Evolutionary conservation across 2,329 filamentous ascomycete genomes (phyloP), one percentile per base, ranked within the genome.

Genomic region (Cladosporium sphaerospermum): DNA sequence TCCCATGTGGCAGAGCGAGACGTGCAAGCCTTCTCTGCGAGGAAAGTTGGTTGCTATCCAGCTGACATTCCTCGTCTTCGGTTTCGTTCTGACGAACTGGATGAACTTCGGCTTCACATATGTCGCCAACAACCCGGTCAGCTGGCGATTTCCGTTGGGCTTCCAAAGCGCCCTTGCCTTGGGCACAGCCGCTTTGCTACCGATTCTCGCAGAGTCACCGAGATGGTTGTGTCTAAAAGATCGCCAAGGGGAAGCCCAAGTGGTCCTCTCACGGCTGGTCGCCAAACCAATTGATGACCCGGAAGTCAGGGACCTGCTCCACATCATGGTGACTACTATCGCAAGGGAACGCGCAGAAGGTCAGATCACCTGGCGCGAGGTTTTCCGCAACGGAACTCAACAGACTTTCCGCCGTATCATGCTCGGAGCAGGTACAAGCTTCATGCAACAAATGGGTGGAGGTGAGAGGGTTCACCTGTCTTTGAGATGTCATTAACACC

Each of bases 321-420:
- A 56, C 18, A 56, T 58, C 43, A 58, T 58, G 40, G 46, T 56
- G 10, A 48, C 56, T 2, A 58, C 56, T n/a, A 56, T 58, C 18
- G 54, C 56, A 6, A 42, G 48, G 14, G 56, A 58, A 52, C 48
- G 48, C n/a, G 56, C 54, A 4, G 54, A 56, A 18, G 52, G 54
- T 13, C 40, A 56, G 45, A 50, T 56, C 6, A 49, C 46, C 19
- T 58, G 54, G 54, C 47, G 47, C 7, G 49, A 49, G 19, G 33
- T 58, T 13, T 59, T 59, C 36, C 42, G 43, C 14, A 53, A 53
- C 31, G 57, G 54, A 9, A 32, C 42, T 10, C 57, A 55, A 32
- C 82, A 86, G 67, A 81, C 85, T 62, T 79, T 84, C 69, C 78
- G 82, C 7, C 76, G 83, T 33, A 82, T 85, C 75, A 58, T 84